phyloP scores from a whole-genome alignment of 2,329 filamentous ascomycete species.

The Ophiostoma sp. region DNA sequence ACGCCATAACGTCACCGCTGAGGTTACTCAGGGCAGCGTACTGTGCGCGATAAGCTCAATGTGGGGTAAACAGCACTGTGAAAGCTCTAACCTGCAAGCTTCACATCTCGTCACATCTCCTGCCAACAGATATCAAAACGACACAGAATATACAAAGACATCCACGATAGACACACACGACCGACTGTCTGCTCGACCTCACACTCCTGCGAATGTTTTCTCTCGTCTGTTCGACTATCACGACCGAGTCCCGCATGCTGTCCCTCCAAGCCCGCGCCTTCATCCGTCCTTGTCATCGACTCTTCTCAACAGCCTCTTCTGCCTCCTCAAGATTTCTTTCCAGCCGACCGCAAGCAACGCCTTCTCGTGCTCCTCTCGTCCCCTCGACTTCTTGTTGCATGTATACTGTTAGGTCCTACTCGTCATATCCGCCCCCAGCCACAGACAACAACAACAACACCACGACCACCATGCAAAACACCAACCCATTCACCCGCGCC shows the following conservation, averaged over 20 bases:
- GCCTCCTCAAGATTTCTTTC: background rate
- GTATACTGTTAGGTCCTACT: background rate
- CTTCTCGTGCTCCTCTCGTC: background rate
- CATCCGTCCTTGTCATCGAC: background rate
- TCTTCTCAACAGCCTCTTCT: background rate
- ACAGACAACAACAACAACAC: background rate
- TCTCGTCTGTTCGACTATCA: background rate
- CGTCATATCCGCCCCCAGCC: background rate
- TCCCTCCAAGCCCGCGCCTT: background rate
- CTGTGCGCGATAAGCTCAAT: background rate
- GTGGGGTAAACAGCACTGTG: conserved; percentile 9
- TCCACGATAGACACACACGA: background rate
- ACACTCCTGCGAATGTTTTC: conserved; percentile 4
- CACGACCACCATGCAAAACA: background rate
- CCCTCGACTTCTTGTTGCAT: background rate
- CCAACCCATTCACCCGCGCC: background rate
- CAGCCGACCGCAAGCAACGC: background rate
- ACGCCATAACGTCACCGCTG: background rate
- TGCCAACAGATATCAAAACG: background rate
- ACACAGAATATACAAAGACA: too few relatives aligned
- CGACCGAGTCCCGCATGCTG: background rate
- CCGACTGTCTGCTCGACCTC: too few relatives aligned
- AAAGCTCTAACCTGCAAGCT: conserved; percentile 8
- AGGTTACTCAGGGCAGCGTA: background rate
- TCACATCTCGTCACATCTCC: background rate